Conservation (phyloP, 139 green algal species). For the Chlorella ohadii region DNA sequence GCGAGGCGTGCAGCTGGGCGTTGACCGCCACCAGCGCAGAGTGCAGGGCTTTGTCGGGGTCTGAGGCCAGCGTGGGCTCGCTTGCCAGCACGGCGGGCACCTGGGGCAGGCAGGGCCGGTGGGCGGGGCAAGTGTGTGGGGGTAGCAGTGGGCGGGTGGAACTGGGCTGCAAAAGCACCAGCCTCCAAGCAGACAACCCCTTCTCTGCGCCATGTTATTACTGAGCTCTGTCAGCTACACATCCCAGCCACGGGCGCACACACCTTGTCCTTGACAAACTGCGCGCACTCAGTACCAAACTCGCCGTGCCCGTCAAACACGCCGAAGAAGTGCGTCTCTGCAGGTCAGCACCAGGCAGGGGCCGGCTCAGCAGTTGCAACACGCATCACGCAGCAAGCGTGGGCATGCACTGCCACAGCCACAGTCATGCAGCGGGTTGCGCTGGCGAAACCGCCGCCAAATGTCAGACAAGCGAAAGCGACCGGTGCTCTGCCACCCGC, state of each 20-base stretch:
- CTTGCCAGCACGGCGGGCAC: neutral
- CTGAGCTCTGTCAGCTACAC: too few relatives aligned
- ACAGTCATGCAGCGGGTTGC: neutral
- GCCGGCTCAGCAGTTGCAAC: neutral
- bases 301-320: conserved; percentile 94
- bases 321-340: conserved; percentile 58
- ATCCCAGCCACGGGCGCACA: neutral
- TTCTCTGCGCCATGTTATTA: too few relatives aligned
- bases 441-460: neutral
- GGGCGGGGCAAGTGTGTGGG: too few relatives aligned
- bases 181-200: too few relatives aligned
- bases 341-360: neutral
- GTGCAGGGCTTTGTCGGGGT: conserved; percentile 52
- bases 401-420: neutral
- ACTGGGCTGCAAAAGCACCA: too few relatives aligned
- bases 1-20: conserved; percentile 73
- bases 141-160: too few relatives aligned
- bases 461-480: neutral
- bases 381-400: neutral
- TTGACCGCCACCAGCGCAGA: conserved; percentile 82
- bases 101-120: neutral
- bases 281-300: conserved; percentile 71
- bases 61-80: neutral
- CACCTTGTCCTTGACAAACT: conserved; percentile 86
- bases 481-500: conserved; percentile 53